Evolutionary conservation across 2,329 filamentous ascomycete genomes (phyloP).

Genomic region (Periconia sp.): DNA sequence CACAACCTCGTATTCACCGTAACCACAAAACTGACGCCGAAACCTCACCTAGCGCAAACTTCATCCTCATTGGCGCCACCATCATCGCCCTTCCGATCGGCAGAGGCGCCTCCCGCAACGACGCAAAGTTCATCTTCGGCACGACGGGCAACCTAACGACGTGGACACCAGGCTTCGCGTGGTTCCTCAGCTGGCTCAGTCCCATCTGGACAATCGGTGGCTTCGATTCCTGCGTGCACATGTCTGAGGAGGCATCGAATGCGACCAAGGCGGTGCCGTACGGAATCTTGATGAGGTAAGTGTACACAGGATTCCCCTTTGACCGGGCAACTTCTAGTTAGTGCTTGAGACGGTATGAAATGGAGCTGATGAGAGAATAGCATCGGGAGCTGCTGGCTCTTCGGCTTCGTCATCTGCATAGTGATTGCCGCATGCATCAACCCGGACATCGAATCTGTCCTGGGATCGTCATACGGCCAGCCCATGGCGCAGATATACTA

Average conservation of each 20-base stretch:
- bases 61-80: constrained; percentile 62
- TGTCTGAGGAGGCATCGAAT: constrained; percentile 67
- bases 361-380: too few relatives aligned
- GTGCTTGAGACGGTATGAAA: too few relatives aligned
- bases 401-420: constrained; percentile 64
- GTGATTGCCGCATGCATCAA: constrained; percentile 65
- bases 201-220: constrained; percentile 65
- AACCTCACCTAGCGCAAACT: constrained; percentile 52
- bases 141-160: constrained; percentile 63
- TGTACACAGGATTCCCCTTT: too few relatives aligned
- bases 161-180: constrained; percentile 58
- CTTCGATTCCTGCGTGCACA: constrained; percentile 48
- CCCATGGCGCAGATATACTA: constrained; percentile 68
- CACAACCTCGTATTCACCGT: too few relatives aligned
- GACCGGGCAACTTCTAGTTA: too few relatives aligned
- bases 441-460: constrained; percentile 57
- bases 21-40: not conserved
- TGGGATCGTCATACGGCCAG: constrained; percentile 61
- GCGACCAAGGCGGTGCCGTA: constrained; percentile 65
- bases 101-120: constrained; percentile 23
- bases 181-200: constrained; percentile 65
- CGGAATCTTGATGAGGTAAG: constrained; percentile 59
- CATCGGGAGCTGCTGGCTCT: constrained; percentile 55
- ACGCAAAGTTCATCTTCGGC: constrained; percentile 59
- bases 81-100: constrained; percentile 51